A percentile compares a stretch with the other conserved stretches of the same genome.
These are phyloP conservation scores for Colletotrichum eremochloae DNA, from an alignment of 2,329 filamentous ascomycete genomes.

Conservation along the genomic window DNA sequence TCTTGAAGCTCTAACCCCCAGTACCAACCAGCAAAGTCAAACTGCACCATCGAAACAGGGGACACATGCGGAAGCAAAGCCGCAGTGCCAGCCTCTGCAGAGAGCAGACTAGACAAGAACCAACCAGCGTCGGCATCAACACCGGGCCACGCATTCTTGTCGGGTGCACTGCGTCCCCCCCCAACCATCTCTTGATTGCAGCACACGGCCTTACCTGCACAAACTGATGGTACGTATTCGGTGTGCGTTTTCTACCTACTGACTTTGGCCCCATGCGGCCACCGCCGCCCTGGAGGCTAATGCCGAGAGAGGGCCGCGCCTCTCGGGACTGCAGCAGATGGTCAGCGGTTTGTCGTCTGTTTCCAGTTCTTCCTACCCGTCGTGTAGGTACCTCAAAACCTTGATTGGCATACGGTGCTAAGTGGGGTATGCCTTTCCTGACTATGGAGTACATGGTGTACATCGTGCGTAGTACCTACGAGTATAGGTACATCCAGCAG, in stretches of 20 bases:
- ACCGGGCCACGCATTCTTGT: constrained; percentile 13
- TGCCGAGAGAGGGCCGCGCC: constrained; percentile 42
- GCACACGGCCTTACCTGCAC: constrained; percentile 34
- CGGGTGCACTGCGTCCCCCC: constrained; percentile 24
- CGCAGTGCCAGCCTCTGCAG: background rate
- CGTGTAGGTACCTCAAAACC: constrained; percentile 37
- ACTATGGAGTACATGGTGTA: constrained; percentile 14
- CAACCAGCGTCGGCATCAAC: constrained; percentile 5
- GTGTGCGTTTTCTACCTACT: constrained; percentile 4
- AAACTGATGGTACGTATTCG: constrained; percentile 32
- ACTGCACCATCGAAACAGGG: constrained; percentile 28
- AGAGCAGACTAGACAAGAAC: constrained; percentile 20
- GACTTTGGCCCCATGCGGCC: constrained; percentile 38
- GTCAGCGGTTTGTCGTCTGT: constrained; percentile 41
- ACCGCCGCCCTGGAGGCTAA: constrained; percentile 39
- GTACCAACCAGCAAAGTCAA: constrained; percentile 8
- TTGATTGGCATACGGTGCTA: constrained; percentile 36
- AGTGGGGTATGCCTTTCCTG: constrained; percentile 37
- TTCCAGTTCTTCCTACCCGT: constrained; percentile 40
- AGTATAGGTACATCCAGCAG: background rate
- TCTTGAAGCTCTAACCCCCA: constrained; percentile 13
- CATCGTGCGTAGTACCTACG: too few relatives aligned
- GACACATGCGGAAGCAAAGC: constrained; percentile 15
- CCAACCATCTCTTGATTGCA: constrained; percentile 33
- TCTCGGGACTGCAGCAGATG: constrained; percentile 41